Evolutionary conservation across 306 rosid genomes (phyloP), one percentile per base, ranked within the genome.

Genomic region (Boehmeria nivea): DNA sequence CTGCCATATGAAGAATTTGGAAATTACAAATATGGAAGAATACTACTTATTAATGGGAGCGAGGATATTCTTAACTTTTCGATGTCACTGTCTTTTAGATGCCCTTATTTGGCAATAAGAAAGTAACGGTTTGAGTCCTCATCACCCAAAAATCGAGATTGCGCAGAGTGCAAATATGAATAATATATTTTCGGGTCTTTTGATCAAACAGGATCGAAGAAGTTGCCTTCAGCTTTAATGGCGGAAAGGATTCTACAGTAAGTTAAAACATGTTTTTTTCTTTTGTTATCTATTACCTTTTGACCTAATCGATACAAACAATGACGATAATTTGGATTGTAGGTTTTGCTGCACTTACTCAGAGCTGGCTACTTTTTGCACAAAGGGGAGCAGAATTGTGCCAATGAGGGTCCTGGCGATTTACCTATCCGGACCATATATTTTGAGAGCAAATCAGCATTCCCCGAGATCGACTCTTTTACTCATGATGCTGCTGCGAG

Each of bases 221-320:
- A 78, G 88, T 84, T 49, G 83, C 95, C n/a, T 87, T 90, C 68
- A 84, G 98, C 75, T 87, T 90, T 76, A 90, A 90, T 65, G 98
- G 95, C 23, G 98, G 98, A 70, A 90, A 90, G 78, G 98, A 90
- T 81, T 87, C 98, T 47, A 91, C 96, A 1, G 96, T 91, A 72
- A 78, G 89, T 81, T 71, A 64, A 18, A 38, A 53, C 60, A 38
- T 55, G 19, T 21, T 63, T 59, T 54, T 40, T 11, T 11, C n/a
- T 52, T 54, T 69, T 39, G 59, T 64, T 20, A 19, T 28, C 25
- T 36, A 53, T 68, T 62, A 26, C 43, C 36, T n/a, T 33, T 53
- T 39, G 61, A 24, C 57, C 57, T 52, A 52, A 25, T 52, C 71
- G 61, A 68, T 56, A 57, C 31, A 27, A 50, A 51, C 45, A 40